Evolutionary conservation across 2,329 filamentous ascomycete species (phyloP).

Genomic region (Hirsutella thompsonii): DNA sequence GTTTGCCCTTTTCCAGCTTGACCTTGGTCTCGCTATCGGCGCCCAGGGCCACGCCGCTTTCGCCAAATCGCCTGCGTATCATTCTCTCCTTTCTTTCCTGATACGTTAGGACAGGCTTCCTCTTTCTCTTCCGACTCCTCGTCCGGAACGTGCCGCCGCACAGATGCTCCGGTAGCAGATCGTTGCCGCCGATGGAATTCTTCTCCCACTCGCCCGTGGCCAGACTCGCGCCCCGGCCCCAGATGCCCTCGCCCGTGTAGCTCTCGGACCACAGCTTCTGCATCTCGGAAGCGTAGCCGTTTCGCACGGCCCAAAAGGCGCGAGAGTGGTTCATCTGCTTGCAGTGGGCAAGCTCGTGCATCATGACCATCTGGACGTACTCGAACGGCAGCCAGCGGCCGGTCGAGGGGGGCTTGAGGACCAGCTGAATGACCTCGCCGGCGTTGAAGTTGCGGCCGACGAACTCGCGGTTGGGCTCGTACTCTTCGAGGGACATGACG

Average conservation of each 20-base stretch:
- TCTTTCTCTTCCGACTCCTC: constrained; percentile 41
- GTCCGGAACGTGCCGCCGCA: constrained; percentile 72
- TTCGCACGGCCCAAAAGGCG: constrained; percentile 69
- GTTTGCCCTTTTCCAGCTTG: constrained; percentile 54
- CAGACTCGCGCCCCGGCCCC: constrained; percentile 59
- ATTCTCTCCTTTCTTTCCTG: constrained; percentile 60
- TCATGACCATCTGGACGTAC: constrained; percentile 91
- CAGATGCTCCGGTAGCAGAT: constrained; percentile 54
- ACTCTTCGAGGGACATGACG: constrained; percentile 66
- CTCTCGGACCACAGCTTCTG: constrained; percentile 52
- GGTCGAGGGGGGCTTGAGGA: constrained; percentile 53
- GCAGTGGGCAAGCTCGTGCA: constrained; percentile 82
- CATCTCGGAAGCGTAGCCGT: constrained; percentile 61
- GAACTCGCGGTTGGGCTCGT: constrained; percentile 69
- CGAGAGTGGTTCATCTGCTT: constrained; percentile 84
- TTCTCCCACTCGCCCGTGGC: constrained; percentile 45
- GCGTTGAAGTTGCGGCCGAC: constrained; percentile 84
- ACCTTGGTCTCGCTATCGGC: constrained; percentile 53
- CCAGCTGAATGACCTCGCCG: constrained; percentile 76
- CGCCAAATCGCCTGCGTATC: constrained; percentile 66
- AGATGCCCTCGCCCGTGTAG: constrained; percentile 74
- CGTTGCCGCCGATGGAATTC: constrained; percentile 36
- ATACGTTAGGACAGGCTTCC: constrained; percentile 43
- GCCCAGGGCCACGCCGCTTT: constrained; percentile 54
- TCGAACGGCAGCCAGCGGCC: constrained; percentile 67